Base-by-base conservation (phyloP, 495 filamentous ascomycete genomes). In the Tuber microsphaerosporum region DNA sequence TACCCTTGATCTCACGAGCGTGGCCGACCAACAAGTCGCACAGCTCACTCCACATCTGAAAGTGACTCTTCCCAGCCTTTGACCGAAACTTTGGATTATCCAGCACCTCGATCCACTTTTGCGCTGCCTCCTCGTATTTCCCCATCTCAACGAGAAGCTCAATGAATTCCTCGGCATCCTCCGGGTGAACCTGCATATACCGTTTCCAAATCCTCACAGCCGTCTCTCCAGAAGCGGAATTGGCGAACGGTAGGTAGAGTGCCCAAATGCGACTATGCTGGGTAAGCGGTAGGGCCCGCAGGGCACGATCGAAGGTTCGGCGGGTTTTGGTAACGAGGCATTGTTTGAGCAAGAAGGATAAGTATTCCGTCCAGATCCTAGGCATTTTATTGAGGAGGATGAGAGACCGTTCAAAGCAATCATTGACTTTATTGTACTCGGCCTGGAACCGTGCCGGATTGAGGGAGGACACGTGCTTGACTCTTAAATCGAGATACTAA, bases 321-420 rank as follows among this genome's bases (percentile, higher is more conserved):
- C 96, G 88, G 14, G 94, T 97, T 79, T 90, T 88, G n/a, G 94
- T 97, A 69, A 98, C 90, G 56, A 97, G 86, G 12, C 96, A 97
- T 82, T 98, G 96, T 79, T 92, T 89, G 81, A 94, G 89, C 78
- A 98, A 85, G 82, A 98, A 98, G 51, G 89, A 89, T 68, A 99
- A 89, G 83, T 97, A 99, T 92, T 97, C 93, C 84, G 97, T 93
- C 96, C 96, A 99, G 82, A 98, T 95, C 76, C 89, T 88, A 70
- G 96, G 96, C 96, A 99, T 99, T 85, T 99, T 99, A 86, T 98
- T 97, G 78, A 99, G 88, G 14, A 99, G 87, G 76, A 98, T 92
- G 48, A 99, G 86, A 16, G 96, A 94, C 78, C 93, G 89, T 85
- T 99, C 96, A 81, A 97, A 99, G 43, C 97, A 89, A 70, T 93